Percentiles rank a stretch among this genome's conserved stretches.
Evolutionary conservation across 805 yeast genomes (phyloP).

Genomic region (Schizosaccharomyces cryophilus): DNA sequence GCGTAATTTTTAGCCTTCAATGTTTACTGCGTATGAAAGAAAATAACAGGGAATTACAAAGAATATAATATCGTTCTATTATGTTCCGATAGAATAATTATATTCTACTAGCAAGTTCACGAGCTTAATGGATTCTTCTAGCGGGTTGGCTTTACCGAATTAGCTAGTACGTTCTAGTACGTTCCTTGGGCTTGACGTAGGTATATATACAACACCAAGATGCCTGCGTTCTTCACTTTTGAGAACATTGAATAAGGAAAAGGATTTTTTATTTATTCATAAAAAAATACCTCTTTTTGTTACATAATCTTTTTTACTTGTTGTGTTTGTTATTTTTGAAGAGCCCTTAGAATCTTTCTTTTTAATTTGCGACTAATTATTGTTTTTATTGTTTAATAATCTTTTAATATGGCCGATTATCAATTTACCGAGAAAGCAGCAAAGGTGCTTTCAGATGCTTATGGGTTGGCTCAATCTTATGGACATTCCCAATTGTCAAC

Average conservation of each 20-base stretch:
- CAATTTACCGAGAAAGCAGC: constrained; percentile 84
- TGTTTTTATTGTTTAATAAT: not conserved
- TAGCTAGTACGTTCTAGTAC: not conserved
- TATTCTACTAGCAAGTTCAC: no score
- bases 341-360: not conserved
- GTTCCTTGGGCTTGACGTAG: not conserved
- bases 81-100: no score
- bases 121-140: no score
- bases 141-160: not conserved
- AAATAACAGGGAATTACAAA: no score
- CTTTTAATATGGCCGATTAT: not conserved
- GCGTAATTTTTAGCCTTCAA: no score
- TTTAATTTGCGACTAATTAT: not conserved
- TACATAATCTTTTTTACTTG: no score
- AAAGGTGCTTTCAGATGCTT: constrained; percentile 53
- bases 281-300: no score
- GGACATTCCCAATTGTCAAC: constrained; percentile 66
- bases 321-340: no score
- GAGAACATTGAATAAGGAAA: no score
- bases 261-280: no score
- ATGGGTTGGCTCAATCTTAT: constrained; percentile 61
- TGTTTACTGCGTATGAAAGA: no score
- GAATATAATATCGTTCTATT: no score
- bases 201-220: not conserved
- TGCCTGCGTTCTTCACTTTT: not conserved